These are phyloP conservation scores for Neltuma alba DNA, from an alignment of 306 rosid species.

Conservation along the genomic window DNA sequence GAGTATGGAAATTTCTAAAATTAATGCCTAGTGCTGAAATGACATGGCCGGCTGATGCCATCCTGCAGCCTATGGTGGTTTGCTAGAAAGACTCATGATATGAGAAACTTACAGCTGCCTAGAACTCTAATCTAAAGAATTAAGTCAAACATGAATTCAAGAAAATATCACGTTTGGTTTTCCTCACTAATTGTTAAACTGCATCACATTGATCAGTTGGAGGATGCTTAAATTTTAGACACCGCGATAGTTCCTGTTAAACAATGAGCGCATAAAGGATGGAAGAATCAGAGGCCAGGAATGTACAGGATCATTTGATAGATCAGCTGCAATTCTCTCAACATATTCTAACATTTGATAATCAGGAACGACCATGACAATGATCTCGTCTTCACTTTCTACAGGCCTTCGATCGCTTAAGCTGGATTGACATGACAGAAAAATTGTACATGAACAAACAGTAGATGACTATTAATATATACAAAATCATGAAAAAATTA, in stretches of 20 bases:
- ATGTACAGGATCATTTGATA: conserved; percentile 81
- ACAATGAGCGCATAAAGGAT: conserved; percentile 17
- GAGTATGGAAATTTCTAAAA: conserved; percentile 16
- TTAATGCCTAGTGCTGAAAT: conserved; percentile 20
- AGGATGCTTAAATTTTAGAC: conserved; percentile 35
- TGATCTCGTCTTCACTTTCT: conserved; percentile 80
- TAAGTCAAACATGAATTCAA: conserved; percentile 11
- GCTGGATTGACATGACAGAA: conserved; percentile 51
- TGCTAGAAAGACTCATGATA: conserved; percentile 12
- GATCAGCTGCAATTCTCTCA: conserved; percentile 78
- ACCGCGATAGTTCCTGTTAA: conserved; percentile 26
- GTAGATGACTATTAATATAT: conserved; percentile 19
- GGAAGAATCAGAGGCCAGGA: conserved; percentile 22
- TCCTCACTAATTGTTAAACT: conserved; percentile 9
- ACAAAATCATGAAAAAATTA: neutral
- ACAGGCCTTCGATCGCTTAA: conserved; percentile 91
- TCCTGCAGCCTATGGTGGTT: conserved; percentile 20
- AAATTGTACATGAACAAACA: conserved; percentile 1
- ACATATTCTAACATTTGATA: conserved; percentile 94
- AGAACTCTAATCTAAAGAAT: conserved; percentile 2
- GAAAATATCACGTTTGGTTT: conserved; percentile 17
- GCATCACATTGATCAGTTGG: neutral
- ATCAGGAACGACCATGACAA: conserved; percentile 96
- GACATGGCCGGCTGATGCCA: conserved; percentile 5
- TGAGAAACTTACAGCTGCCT: neutral